Evolutionary conservation across 176 grass and related monocot species (phyloP).

Genomic region (Aegilops umbellulata): DNA sequence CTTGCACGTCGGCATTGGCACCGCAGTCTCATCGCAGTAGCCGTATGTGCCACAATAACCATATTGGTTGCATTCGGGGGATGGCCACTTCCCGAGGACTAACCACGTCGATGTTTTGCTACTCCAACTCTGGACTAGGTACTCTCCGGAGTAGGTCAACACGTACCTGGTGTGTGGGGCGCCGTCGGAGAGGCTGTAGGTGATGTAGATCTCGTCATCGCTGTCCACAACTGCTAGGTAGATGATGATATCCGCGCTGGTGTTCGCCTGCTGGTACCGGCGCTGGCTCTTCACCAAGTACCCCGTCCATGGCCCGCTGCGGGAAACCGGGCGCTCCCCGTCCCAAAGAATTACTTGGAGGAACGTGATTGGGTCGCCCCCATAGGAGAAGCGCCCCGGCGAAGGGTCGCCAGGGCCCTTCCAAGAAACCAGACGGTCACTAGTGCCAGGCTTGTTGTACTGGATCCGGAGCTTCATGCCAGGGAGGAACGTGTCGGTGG

Average conservation of each 20-base stretch:
- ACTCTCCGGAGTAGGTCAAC: not conserved
- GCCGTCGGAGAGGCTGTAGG: not conserved
- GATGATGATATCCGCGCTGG: not conserved
- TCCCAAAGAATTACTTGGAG: constrained; percentile 1
- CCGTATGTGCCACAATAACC: not conserved
- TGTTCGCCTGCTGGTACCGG: not conserved
- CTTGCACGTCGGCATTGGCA: not conserved
- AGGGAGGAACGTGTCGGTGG: not conserved
- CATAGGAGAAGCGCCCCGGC: not conserved
- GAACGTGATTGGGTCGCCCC: not conserved
- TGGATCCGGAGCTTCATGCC: not conserved
- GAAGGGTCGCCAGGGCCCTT: constrained; percentile 5
- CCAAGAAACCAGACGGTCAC: constrained; percentile 8
- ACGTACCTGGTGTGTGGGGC: not conserved
- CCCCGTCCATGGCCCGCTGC: constrained; percentile 36
- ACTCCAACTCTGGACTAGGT: not conserved
- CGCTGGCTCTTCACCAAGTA: not conserved
- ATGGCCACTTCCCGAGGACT: not conserved
- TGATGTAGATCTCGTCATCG: not conserved
- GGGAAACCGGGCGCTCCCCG: not conserved
- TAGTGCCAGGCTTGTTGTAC: not conserved
- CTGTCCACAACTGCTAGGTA: not conserved
- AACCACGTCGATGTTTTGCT: not conserved
- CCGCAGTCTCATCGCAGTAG: not conserved
- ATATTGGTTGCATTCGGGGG: not conserved